These are phyloP conservation scores for Annulohypoxylon maeteangense DNA, from an alignment of 495 filamentous ascomycete species.

Conservation along the genomic window DNA sequence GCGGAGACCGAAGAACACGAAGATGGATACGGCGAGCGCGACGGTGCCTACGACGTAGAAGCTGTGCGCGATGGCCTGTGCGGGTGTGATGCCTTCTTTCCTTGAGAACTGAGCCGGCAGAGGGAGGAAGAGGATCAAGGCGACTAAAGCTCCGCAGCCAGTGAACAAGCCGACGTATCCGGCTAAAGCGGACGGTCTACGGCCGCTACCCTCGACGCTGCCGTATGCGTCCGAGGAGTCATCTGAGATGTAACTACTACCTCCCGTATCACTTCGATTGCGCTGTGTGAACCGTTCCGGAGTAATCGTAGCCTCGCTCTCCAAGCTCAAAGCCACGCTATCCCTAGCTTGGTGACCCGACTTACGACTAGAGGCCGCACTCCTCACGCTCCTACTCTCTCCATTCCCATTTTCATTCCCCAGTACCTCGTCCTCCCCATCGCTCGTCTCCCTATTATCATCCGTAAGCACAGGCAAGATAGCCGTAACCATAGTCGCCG, in stretches of 20 bases:
- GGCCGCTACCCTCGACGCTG: conserved; percentile 37
- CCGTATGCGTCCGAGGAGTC: conserved; percentile 26
- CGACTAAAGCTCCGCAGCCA: conserved; percentile 88
- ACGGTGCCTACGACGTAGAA: conserved; percentile 85
- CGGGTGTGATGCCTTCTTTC: conserved; percentile 70
- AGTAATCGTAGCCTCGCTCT: conserved; percentile 72
- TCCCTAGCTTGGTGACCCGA: conserved; percentile 41
- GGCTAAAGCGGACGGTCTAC: conserved; percentile 70
- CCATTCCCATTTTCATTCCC: conserved; percentile 13
- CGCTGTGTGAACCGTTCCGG: conserved; percentile 59
- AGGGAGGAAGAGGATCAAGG: conserved; percentile 82
- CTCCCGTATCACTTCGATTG: conserved; percentile 4
- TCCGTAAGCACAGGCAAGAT: conserved; percentile 87
- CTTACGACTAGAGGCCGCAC: conserved; percentile 22
- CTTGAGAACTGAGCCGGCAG: conserved; percentile 81
- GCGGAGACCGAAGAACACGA: conserved; percentile 83
- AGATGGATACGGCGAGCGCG: conserved; percentile 75
- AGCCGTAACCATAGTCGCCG: conserved; percentile 96
- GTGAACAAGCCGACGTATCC: conserved; percentile 93
- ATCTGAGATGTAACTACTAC: conserved; percentile 20
- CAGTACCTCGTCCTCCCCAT: conserved; percentile 35
- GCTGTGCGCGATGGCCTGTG: conserved; percentile 75
- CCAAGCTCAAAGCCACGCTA: conserved; percentile 63
- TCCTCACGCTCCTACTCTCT: conserved; percentile 19
- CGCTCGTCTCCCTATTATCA: conserved; percentile 40